These are phyloP conservation scores for Bimuria novae-zelandiae DNA, from an alignment of 2,329 filamentous ascomycete genomes.

Conservation along the genomic window DNA sequence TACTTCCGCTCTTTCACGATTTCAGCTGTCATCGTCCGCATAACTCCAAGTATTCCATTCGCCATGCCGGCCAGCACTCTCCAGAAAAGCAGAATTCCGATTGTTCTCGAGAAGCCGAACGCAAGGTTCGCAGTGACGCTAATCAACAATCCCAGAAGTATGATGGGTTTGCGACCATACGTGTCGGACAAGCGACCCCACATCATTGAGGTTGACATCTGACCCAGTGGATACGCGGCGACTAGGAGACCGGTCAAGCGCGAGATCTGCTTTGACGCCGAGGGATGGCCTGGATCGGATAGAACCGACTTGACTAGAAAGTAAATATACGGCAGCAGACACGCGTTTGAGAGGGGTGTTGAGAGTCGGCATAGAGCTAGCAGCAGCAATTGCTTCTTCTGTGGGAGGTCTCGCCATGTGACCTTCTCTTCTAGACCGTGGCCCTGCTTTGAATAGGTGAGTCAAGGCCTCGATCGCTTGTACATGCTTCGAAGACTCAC, in stretches of 20 bases:
- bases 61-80: constrained; percentile 67
- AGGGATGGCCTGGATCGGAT: constrained; percentile 51
- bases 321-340: constrained; percentile 71
- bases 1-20: constrained; percentile 69
- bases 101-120: constrained; percentile 69
- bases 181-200: constrained; percentile 75
- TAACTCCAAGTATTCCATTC: constrained; percentile 73
- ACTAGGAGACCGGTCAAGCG: constrained; percentile 75
- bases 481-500: neutral
- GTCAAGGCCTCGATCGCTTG: neutral
- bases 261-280: constrained; percentile 65
- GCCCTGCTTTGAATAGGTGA: neutral
- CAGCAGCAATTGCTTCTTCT: constrained; percentile 75
- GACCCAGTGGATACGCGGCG: constrained; percentile 76
- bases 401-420: constrained; percentile 73
- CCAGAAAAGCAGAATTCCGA: constrained; percentile 66
- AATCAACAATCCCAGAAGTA: constrained; percentile 74
- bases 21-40: constrained; percentile 74
- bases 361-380: constrained; percentile 77
- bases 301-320: constrained; percentile 78
- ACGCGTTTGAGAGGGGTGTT: constrained; percentile 77
- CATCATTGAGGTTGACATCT: constrained; percentile 78
- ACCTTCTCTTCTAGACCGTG: constrained; percentile 51
- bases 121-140: constrained; percentile 67
- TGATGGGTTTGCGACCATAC: constrained; percentile 72